Conservation (phyloP, 352 stramenopile genomes). For the Globisporangium echinulatum region DNA sequence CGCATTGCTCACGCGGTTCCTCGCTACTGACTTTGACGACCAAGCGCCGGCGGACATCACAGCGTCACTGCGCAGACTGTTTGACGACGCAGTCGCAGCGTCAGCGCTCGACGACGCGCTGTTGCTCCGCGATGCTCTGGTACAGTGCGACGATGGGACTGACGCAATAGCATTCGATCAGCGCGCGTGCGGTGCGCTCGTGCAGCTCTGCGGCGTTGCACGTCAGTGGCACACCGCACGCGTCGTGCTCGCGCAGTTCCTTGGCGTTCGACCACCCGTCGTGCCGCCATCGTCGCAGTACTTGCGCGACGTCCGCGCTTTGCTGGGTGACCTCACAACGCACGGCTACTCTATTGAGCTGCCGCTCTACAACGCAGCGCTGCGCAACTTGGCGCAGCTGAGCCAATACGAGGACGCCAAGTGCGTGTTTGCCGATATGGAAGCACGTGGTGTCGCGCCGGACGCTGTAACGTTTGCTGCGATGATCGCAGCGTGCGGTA, state of each 20-base stretch:
- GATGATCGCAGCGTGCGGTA: slow-evolving; percentile 43
- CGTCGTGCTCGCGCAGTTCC: slow-evolving; percentile 41
- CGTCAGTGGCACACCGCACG: slow-evolving; percentile 53
- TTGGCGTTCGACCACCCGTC: slow-evolving; percentile 26
- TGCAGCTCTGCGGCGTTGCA: slow-evolving; percentile 40
- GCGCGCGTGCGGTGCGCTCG: slow-evolving; percentile 32
- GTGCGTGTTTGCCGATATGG: slow-evolving; percentile 42
- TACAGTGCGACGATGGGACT: slow-evolving; percentile 14
- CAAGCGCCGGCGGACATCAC: slow-evolving; percentile 26
- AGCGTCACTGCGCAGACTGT: slow-evolving; percentile 31
- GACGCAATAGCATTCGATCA: slow-evolving; percentile 15
- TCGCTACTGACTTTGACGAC: slow-evolving; percentile 28
- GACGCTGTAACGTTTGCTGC: slow-evolving; percentile 54
- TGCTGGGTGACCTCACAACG: slow-evolving; percentile 43
- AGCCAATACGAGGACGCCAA: slow-evolving; percentile 28
- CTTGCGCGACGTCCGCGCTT: slow-evolving; percentile 33
- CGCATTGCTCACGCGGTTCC: slow-evolving; percentile 35
- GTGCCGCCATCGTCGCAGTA: slow-evolving; percentile 36
- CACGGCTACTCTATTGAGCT: slow-evolving; percentile 32
- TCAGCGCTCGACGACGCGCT: slow-evolving; percentile 44
- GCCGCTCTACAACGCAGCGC: slow-evolving; percentile 51
- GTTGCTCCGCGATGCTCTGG: slow-evolving; percentile 52
- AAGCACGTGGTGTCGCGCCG: slow-evolving; percentile 22
- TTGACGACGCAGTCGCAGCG: slow-evolving; percentile 32
- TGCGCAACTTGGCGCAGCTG: slow-evolving; percentile 48